phyloP scores from a whole-genome alignment of 1,284 basidiomycete species.

The Papiliotrema nemorosa region DNA sequence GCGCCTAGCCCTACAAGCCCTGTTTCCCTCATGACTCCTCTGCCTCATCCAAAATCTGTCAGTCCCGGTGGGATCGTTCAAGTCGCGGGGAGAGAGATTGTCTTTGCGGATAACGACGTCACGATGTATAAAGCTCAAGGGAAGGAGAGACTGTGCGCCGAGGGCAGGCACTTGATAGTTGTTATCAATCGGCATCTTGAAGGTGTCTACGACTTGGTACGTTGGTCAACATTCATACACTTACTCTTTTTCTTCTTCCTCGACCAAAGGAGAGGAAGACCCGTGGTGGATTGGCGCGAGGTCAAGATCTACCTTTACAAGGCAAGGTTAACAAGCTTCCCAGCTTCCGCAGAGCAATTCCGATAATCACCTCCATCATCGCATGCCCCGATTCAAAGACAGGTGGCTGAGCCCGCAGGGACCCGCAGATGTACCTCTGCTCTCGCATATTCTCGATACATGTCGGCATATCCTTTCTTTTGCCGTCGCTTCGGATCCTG shows the following conservation, averaged over 20 bases:
- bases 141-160: constrained; percentile 33
- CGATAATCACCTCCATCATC: too few species aligned
- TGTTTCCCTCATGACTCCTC: background rate
- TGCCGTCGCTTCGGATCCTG: constrained; percentile 8
- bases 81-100: constrained; percentile 30
- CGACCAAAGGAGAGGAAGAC: too few species aligned
- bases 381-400: too few species aligned
- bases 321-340: too few species aligned
- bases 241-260: background rate
- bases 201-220: constrained; percentile 44
- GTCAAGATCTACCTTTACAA: too few species aligned
- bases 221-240: constrained; percentile 8
- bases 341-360: too few species aligned
- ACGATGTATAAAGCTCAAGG: constrained; percentile 36
- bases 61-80: constrained; percentile 4
- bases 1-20: background rate
- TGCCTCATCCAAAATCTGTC: background rate
- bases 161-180: constrained; percentile 42
- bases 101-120: constrained; percentile 38
- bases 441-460: constrained; percentile 38
- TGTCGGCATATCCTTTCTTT: constrained; percentile 20
- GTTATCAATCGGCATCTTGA: constrained; percentile 42
- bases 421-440: constrained; percentile 39
- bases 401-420: too few species aligned
- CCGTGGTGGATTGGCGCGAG: too few species aligned